These are phyloP conservation scores for Fusarium verrucosum DNA, from an alignment of 2,329 filamentous ascomycete genomes.

Conservation along the genomic window DNA sequence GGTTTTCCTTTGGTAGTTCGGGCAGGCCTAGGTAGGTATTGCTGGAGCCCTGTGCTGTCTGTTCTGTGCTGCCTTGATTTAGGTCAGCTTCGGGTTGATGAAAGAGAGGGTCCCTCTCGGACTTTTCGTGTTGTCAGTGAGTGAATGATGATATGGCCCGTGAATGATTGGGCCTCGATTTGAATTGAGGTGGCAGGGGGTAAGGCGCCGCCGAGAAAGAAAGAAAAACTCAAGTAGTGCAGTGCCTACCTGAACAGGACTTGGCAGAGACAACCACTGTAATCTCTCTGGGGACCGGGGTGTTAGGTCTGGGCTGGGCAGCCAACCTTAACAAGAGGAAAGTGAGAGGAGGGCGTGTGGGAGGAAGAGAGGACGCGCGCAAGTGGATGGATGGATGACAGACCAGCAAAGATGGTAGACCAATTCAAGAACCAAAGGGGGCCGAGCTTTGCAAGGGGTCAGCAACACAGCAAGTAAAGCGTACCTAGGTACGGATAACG, in stretches of 20 bases:
- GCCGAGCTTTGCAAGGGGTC: conserved; percentile 31
- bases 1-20: conserved; percentile 21
- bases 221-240: conserved; percentile 26
- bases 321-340: conserved; percentile 26
- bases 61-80: conserved; percentile 31
- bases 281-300: conserved; percentile 33
- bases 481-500: conserved; percentile 6
- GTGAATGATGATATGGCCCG: conserved; percentile 36
- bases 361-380: conserved; percentile 31
- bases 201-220: conserved; percentile 36
- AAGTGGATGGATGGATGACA: too few relatives aligned
- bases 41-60: background rate
- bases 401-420: conserved; percentile 28
- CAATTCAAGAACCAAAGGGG: conserved; percentile 26
- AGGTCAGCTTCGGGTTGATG: conserved; percentile 37
- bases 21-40: background rate
- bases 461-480: conserved; percentile 11
- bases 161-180: conserved; percentile 36
- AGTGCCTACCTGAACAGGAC: conserved; percentile 32
- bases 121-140: conserved; percentile 33
- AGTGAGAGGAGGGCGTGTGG: conserved; percentile 33
- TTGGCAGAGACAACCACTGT: conserved; percentile 32
- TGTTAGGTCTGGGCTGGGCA: conserved; percentile 20
- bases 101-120: conserved; percentile 29
- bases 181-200: conserved; percentile 29